Conservation (phyloP, 345 rosid genomes). For the thale cress (Arabidopsis thaliana) region DNA sequence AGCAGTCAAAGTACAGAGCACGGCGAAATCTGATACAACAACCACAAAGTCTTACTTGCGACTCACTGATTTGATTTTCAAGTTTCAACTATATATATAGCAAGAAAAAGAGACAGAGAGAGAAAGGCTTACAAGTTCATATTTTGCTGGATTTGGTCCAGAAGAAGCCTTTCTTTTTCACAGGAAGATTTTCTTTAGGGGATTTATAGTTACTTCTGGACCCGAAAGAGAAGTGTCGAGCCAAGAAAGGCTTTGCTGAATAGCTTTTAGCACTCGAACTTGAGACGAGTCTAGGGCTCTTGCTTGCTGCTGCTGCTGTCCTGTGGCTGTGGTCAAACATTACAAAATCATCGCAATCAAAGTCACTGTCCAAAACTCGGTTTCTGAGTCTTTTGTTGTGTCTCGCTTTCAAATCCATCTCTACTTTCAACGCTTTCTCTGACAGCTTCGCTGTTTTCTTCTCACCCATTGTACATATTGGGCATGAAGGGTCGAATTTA, state of each 20-base stretch:
- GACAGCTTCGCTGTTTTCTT: conserved; percentile 71
- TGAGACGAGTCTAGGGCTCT: conserved; percentile 58
- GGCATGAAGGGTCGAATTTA: conserved; percentile 94
- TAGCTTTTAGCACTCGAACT: conserved; percentile 71
- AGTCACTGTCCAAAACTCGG: conserved; percentile 65
- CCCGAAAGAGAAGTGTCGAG: conserved; percentile 79
- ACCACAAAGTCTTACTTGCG: not conserved
- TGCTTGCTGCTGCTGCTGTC: conserved; percentile 52
- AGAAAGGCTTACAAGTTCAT: conserved; percentile 48
- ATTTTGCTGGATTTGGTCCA: conserved; percentile 88
- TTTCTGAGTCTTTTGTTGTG: conserved; percentile 72
- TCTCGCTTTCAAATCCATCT: conserved; percentile 72
- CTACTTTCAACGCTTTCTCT: conserved; percentile 79
- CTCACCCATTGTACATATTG: conserved; percentile 88
- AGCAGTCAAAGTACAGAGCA: conserved; percentile 18
- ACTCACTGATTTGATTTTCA: not conserved
- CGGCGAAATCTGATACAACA: conserved; percentile 36
- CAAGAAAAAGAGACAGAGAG: conserved; percentile 9
- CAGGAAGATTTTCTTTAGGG: conserved; percentile 56
- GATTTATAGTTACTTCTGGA: conserved; percentile 61
- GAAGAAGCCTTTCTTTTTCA: conserved; percentile 76
- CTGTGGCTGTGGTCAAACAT: conserved; percentile 50
- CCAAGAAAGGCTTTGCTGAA: conserved; percentile 68
- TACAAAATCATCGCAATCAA: conserved; percentile 52
- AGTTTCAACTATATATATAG: not conserved